Evolutionary conservation across 2,329 filamentous ascomycete genomes (phyloP).

Genomic region (Sarocladium kiliense): DNA sequence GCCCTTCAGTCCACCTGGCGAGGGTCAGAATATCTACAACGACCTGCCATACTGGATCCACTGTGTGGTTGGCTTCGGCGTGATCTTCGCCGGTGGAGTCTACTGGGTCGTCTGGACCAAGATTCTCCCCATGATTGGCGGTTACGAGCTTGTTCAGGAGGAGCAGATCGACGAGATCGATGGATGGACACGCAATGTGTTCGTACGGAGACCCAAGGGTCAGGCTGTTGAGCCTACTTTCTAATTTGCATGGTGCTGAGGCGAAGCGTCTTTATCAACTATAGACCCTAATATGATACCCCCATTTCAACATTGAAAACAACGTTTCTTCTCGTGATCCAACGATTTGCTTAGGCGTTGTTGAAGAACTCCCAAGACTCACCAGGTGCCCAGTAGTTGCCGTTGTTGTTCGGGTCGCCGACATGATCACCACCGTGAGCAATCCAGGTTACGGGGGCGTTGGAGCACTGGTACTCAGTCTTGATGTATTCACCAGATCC

Average conservation of each 20-base stretch:
- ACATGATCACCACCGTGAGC: slow-evolving; percentile 21
- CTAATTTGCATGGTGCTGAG: background rate
- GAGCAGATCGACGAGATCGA: slow-evolving; percentile 50
- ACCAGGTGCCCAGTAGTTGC: slow-evolving; percentile 16
- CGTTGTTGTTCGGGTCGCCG: slow-evolving; percentile 15
- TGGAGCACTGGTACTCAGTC: slow-evolving; percentile 22
- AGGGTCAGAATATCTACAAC: slow-evolving; percentile 48
- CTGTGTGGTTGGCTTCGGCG: slow-evolving; percentile 51
- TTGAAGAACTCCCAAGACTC: slow-evolving; percentile 21
- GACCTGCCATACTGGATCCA: slow-evolving; percentile 52
- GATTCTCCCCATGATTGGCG: slow-evolving; percentile 44
- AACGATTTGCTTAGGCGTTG: slow-evolving; percentile 10
- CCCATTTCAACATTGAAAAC: slow-evolving; percentile 1
- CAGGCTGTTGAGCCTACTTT: background rate
- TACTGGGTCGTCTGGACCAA: slow-evolving; percentile 54
- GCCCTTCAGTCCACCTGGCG: slow-evolving; percentile 49
- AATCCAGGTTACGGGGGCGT: slow-evolving; percentile 24
- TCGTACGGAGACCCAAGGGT: slow-evolving; percentile 35
- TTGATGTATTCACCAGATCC: slow-evolving; percentile 18
- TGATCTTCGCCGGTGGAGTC: slow-evolving; percentile 45
- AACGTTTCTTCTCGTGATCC: background rate
- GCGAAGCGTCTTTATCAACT: background rate
- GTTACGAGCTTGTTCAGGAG: slow-evolving; percentile 52
- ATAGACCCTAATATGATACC: slow-evolving; percentile 8
- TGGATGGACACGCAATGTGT: slow-evolving; percentile 57